A percentile compares a stretch with the other conserved stretches of the same genome.
These are phyloP conservation scores for Chenopodium quinoa DNA, from an alignment of 148 eudicot species.

Conservation along the genomic window DNA sequence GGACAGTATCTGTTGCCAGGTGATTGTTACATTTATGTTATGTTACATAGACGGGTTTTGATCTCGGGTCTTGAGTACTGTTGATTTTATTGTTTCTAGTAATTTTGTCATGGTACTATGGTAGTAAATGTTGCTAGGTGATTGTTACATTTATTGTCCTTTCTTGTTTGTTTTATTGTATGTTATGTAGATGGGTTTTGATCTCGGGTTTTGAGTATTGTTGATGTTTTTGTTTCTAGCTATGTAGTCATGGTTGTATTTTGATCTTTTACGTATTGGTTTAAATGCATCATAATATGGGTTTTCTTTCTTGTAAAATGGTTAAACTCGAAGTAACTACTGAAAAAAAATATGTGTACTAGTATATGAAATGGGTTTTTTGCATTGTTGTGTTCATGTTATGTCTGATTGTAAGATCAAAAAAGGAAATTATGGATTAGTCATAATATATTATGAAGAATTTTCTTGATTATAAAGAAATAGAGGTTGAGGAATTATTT, in stretches of 20 bases:
- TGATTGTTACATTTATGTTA: slow-evolving; percentile 15
- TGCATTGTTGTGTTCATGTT: background rate
- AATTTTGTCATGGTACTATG: background rate
- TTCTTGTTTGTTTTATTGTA: background rate
- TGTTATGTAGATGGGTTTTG: background rate
- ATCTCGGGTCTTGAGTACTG: too few species aligned
- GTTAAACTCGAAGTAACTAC: background rate
- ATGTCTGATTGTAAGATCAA: background rate
- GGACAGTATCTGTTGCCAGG: slow-evolving; percentile 90
- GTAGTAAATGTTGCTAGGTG: too few species aligned
- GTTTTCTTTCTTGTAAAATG: background rate
- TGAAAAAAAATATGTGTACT: background rate
- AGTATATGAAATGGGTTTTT: background rate
- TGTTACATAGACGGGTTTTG: background rate
- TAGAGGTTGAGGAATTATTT: background rate
- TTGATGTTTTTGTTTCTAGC: background rate
- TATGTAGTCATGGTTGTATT: too few species aligned
- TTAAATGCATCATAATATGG: background rate
- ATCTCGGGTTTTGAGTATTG: background rate
- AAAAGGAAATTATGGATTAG: background rate
- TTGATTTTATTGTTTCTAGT: too few species aligned
- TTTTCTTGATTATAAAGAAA: background rate
- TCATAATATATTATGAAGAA: background rate
- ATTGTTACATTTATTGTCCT: background rate
- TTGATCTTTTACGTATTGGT: slow-evolving; percentile 2